Evolutionary conservation across 306 rosid species (phyloP).

Genomic region (Rubus idaeus): DNA sequence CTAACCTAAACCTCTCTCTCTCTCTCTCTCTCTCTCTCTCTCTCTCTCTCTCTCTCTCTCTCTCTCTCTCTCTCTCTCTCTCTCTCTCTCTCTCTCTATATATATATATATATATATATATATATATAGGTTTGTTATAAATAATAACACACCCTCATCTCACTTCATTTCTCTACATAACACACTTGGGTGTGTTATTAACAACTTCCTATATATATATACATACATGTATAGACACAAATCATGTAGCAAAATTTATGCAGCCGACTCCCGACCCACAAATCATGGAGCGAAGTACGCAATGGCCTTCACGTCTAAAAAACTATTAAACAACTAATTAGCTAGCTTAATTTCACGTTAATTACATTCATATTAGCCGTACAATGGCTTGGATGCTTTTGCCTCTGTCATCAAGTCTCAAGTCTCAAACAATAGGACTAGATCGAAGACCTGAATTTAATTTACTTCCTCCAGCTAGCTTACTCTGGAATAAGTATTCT

Average conservation of each 20-base stretch:
- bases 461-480: not conserved
- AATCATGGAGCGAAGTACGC: not conserved
- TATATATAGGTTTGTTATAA: too few species aligned
- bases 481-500: not conserved
- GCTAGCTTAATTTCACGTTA: not conserved
- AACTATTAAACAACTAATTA: not conserved
- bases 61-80: too few species aligned
- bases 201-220: too few species aligned
- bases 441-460: not conserved
- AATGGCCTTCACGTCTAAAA: constrained; percentile 5
- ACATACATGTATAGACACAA: not conserved
- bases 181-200: too few species aligned
- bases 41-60: too few species aligned
- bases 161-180: too few species aligned
- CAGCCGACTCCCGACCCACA: not conserved
- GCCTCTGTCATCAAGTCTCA: too few species aligned
- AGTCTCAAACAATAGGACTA: not conserved
- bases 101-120: too few species aligned
- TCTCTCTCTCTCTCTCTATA: too few species aligned
- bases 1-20: not conserved
- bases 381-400: not conserved
- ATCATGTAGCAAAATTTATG: not conserved
- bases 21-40: too few species aligned
- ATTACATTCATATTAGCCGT: not conserved
- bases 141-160: too few species aligned